Evolutionary conservation across 2,329 filamentous ascomycete genomes (phyloP).

Genomic region (Lizonia empirigonia): DNA sequence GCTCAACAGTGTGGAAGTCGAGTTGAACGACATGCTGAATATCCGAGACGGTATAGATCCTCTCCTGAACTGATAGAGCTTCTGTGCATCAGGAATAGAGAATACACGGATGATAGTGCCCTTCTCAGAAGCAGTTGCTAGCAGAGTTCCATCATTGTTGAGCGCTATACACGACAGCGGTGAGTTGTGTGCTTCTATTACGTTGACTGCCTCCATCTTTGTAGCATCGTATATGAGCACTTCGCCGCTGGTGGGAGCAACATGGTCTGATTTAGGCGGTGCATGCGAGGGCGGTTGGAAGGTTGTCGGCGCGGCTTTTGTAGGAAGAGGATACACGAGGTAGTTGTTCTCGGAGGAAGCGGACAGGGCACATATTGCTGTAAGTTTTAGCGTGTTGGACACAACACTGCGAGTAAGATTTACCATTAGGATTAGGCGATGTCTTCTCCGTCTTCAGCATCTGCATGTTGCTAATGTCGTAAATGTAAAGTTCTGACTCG

Average conservation of each 20-base stretch:
- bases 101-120: conserved; percentile 98
- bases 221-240: conserved; percentile 91
- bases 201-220: conserved; percentile 89
- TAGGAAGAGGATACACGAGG: conserved; percentile 88
- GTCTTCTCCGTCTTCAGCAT: conserved; percentile 91
- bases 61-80: conserved; percentile 93
- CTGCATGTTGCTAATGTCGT: conserved; percentile 99
- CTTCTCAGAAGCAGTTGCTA: conserved; percentile 95
- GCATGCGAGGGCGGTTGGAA: conserved; percentile 75
- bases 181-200: conserved; percentile 92
- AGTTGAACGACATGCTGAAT: conserved; percentile 99
- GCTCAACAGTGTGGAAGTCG: conserved; percentile 87
- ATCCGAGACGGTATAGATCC: conserved; percentile 96
- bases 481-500: conserved; percentile 96
- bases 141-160: conserved; percentile 87
- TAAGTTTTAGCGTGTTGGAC: conserved; percentile 20
- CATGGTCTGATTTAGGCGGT: conserved; percentile 75
- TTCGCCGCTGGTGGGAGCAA: conserved; percentile 85
- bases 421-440: conserved; percentile 84
- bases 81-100: conserved; percentile 85
- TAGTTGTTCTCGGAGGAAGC: conserved; percentile 96
- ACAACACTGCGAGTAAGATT: conserved; percentile 4
- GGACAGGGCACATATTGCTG: conserved; percentile 87
- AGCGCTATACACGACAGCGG: conserved; percentile 88
- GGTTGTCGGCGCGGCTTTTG: conserved; percentile 60